A percentile compares a stretch with the other conserved stretches of the same genome.
Evolutionary conservation across 371 early-diverging fungal genomes (phyloP).

Genomic region (Syncephalis fuscata): DNA sequence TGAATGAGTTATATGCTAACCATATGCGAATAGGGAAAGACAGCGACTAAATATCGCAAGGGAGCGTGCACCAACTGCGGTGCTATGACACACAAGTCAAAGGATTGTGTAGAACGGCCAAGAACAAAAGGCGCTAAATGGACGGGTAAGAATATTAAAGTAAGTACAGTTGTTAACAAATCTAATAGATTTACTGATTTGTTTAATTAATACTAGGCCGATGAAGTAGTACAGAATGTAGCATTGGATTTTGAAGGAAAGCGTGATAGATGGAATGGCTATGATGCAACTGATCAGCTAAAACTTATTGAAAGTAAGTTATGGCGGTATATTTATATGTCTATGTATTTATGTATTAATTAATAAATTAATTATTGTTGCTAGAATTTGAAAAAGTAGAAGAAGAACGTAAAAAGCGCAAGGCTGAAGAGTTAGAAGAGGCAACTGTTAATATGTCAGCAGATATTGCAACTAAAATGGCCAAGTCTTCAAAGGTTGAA

Average conservation of each 20-base stretch:
- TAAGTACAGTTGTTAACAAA: slow-evolving; percentile 1
- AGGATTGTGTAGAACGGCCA: slow-evolving; percentile 89
- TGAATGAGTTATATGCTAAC: neutral
- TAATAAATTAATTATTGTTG: too few relatives aligned
- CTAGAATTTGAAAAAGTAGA: slow-evolving; percentile 81
- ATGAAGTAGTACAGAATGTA: slow-evolving; percentile 68
- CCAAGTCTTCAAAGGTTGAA: slow-evolving; percentile 8
- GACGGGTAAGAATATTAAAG: slow-evolving; percentile 65
- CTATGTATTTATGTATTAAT: too few relatives aligned
- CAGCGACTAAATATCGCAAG: slow-evolving; percentile 81
- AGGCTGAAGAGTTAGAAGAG: slow-evolving; percentile 60
- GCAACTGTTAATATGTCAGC: slow-evolving; percentile 31
- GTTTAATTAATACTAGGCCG: slow-evolving; percentile 21
- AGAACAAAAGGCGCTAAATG: slow-evolving; percentile 78
- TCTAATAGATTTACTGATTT: slow-evolving; percentile 1
- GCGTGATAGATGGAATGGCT: slow-evolving; percentile 95
- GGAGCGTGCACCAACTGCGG: slow-evolving; percentile 96
- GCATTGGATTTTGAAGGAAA: slow-evolving; percentile 87
- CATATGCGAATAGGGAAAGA: slow-evolving; percentile 28
- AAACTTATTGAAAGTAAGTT: slow-evolving; percentile 24
- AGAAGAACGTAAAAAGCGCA: slow-evolving; percentile 64
- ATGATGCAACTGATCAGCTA: slow-evolving; percentile 74
- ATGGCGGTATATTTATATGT: too few relatives aligned
- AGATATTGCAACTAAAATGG: slow-evolving; percentile 16
- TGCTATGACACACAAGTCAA: slow-evolving; percentile 83